Percentiles rank a stretch among this genome's conserved stretches.
These are phyloP conservation scores for Prototheca wickerhamii DNA, from an alignment of 163 green algal genomes.

Conservation along the genomic window DNA sequence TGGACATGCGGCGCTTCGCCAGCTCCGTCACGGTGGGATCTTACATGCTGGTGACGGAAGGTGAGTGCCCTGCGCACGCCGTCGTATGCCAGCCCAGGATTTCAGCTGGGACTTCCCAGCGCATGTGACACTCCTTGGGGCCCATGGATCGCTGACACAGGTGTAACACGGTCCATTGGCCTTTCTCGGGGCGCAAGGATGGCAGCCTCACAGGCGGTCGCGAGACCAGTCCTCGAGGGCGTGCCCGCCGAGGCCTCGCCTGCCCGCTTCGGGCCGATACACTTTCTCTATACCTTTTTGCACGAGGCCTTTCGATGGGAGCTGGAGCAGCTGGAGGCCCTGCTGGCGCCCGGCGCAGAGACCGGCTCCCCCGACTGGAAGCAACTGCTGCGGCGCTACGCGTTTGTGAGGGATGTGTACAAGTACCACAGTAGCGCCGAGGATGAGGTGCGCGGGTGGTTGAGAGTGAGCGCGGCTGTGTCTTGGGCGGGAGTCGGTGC, in stretches of 20 bases:
- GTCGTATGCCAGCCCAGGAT: too few relatives aligned
- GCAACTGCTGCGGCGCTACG: constrained; percentile 28
- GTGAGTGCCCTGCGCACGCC: too few relatives aligned
- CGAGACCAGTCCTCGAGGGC: background rate
- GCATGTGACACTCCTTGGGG: too few relatives aligned
- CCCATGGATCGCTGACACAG: too few relatives aligned
- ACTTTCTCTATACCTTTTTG: constrained; percentile 76
- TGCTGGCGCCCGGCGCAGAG: constrained; percentile 1
- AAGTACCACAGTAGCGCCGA: constrained; percentile 87
- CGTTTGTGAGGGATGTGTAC: constrained; percentile 83
- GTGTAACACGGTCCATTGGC: too few relatives aligned
- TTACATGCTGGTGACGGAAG: too few relatives aligned
- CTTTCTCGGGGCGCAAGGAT: too few relatives aligned
- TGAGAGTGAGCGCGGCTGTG: background rate
- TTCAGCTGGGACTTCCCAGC: too few relatives aligned
- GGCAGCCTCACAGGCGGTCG: background rate
- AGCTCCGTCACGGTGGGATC: too few relatives aligned
- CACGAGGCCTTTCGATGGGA: constrained; percentile 75
- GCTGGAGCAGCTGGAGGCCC: constrained; percentile 32
- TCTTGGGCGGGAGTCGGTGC: background rate
- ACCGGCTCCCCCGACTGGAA: background rate
- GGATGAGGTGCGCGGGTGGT: constrained; percentile 65
- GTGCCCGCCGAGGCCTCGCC: background rate
- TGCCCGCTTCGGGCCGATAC: constrained; percentile 42
- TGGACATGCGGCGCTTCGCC: too few relatives aligned